Evolutionary conservation across 495 filamentous ascomycete genomes (phyloP).

Genomic region (Hypoxylon lenormandii): DNA sequence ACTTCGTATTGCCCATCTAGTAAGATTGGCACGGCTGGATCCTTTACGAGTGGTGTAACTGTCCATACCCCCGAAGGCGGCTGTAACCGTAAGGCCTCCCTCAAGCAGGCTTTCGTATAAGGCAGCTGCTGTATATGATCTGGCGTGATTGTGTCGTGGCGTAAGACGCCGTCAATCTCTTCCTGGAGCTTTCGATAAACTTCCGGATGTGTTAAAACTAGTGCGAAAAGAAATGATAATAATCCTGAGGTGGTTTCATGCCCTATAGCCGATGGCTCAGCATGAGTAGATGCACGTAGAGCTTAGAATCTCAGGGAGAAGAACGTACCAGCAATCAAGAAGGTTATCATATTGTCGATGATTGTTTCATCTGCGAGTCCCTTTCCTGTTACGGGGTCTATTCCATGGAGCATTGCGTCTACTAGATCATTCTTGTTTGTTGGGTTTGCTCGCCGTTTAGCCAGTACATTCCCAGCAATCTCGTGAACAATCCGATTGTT

Average conservation of each 20-base stretch:
- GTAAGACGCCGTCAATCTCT: slow-evolving; percentile 63
- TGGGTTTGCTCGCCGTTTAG: slow-evolving; percentile 56
- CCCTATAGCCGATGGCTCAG: neutral
- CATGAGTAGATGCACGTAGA: neutral
- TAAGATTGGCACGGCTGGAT: neutral
- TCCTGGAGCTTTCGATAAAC: slow-evolving; percentile 40
- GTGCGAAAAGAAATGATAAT: slow-evolving; percentile 53
- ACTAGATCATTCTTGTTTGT: slow-evolving; percentile 70
- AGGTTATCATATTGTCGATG: slow-evolving; percentile 72
- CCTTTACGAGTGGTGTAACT: neutral
- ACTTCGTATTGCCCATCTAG: neutral
- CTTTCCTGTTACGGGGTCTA: slow-evolving; percentile 69
- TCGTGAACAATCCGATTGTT: slow-evolving; percentile 65
- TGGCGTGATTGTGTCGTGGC: slow-evolving; percentile 66
- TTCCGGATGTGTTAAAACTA: slow-evolving; percentile 47
- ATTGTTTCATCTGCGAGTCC: slow-evolving; percentile 66
- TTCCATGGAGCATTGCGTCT: slow-evolving; percentile 70
- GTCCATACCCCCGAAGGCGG: slow-evolving; percentile 24
- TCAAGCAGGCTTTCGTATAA: slow-evolving; percentile 66
- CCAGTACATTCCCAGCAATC: slow-evolving; percentile 64
- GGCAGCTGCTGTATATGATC: slow-evolving; percentile 70
- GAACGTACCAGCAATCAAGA: slow-evolving; percentile 66
- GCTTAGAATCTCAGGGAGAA: neutral
- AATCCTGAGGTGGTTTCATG: slow-evolving; percentile 71
- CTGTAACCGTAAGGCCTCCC: slow-evolving; percentile 70